phyloP scores from a whole-genome alignment of 2,329 filamentous ascomycete species.

The Ophiostoma tasmaniense region DNA sequence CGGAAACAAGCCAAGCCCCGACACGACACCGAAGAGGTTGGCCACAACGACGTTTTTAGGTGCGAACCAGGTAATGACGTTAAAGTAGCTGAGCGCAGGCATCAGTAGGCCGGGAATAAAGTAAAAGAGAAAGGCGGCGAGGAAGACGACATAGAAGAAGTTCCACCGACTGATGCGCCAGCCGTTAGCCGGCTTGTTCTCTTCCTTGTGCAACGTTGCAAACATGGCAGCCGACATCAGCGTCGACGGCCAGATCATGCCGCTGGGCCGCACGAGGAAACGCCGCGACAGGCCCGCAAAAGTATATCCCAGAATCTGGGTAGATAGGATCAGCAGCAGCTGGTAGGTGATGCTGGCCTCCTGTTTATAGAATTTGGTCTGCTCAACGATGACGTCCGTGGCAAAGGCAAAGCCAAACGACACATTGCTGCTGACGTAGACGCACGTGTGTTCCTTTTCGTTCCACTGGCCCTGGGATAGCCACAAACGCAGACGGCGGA shows the following conservation, averaged over 20 bases:
- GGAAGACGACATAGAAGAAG: conserved; percentile 72
- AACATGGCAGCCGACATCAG: conserved; percentile 88
- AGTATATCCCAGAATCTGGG: conserved; percentile 77
- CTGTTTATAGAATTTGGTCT: conserved; percentile 82
- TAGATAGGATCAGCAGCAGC: conserved; percentile 73
- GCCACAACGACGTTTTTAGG: conserved; percentile 79
- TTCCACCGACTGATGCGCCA: conserved; percentile 77
- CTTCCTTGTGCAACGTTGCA: conserved; percentile 72
- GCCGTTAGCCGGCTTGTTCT: conserved; percentile 72
- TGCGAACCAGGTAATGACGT: conserved; percentile 79
- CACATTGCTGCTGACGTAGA: conserved; percentile 84
- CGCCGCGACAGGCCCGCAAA: conserved; percentile 75
- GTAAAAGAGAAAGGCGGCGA: conserved; percentile 68
- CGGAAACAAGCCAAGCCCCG: conserved; percentile 74
- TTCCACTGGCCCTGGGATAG: conserved; percentile 76
- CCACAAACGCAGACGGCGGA: conserved; percentile 55
- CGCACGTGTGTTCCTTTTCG: conserved; percentile 80
- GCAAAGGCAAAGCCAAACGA: conserved; percentile 86
- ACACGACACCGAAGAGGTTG: conserved; percentile 79
- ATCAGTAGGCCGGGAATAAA: conserved; percentile 76
- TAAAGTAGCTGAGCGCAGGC: conserved; percentile 82
- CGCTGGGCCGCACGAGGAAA: conserved; percentile 74
- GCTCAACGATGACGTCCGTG: conserved; percentile 83
- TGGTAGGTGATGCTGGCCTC: conserved; percentile 69
- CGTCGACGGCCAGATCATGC: conserved; percentile 88